Evolutionary conservation across 345 rosid species (phyloP), one percentile per base, ranked within the genome.

Genomic region (Turritis glabra): DNA sequence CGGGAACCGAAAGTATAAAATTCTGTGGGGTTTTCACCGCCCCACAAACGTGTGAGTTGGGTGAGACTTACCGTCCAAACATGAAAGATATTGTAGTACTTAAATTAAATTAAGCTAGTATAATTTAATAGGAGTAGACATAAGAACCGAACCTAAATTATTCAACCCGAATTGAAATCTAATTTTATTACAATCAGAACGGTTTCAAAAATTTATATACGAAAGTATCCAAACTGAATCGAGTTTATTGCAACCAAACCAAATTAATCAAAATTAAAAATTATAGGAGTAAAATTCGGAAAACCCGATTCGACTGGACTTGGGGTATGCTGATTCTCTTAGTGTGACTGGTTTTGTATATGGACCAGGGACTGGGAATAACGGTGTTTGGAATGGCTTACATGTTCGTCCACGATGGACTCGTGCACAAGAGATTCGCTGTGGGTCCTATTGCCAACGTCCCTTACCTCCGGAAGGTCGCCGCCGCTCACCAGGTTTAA

Each of bases 341-440:
- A 26, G 35, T 0, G 11, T n/a, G 59, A 3, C 30, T 54, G 14
- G 60, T n/a, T 27, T 27, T 35, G 0, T 7, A 17, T 18, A 56
- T 67, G 22, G 37, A 5, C 58, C 59, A 91, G 96, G 97, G 96
- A 0, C 80, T 88, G 5, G 96, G 97, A 56, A 92, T 92, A 26
- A 92, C 97, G 2, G 78, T 92, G 77, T 88, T 88, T 63, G 96
- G 97, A 22, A 89, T 92, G 79, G 97, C 97, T 5, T 92, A 92
- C 85, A 89, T 92, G 97, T 92, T 92, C 67, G 90, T 89, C 46
- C 96, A 92, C 75, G 97, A 92, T 25, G 97, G 96, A 22, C 87
- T 92, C 3, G 90, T 89, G 15, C 97, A 92, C 78, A 82, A 78
- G 58, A 79, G 97, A 64, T 92, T 92, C 77, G 88, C 97, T 0